Percentiles rank a stretch among this genome's conserved stretches.
Conservation (phyloP, 2,329 filamentous ascomycete genomes). For the Penicillium sp. region DNA sequence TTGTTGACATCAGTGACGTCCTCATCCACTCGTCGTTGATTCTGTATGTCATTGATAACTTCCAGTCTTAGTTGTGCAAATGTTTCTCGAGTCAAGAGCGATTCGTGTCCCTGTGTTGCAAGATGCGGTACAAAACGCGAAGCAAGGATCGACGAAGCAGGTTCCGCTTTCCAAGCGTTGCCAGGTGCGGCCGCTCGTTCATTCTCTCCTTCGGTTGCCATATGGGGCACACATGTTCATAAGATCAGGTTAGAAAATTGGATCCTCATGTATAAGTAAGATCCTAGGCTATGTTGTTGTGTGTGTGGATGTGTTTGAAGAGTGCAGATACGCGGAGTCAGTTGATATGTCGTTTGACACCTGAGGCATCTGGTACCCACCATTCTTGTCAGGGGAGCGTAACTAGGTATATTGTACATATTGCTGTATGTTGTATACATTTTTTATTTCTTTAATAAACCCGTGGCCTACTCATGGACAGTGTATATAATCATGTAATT, state of each 20-base stretch:
- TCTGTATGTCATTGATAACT: conserved; percentile 51
- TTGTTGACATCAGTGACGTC: conserved; percentile 77
- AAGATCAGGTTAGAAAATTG: background rate
- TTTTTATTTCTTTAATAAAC: no score
- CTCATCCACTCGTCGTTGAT: conserved; percentile 55
- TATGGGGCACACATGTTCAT: conserved; percentile 20
- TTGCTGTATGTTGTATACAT: no score
- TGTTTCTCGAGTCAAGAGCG: conserved; percentile 67
- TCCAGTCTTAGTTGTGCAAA: conserved; percentile 73
- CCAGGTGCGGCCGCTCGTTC: conserved; percentile 15
- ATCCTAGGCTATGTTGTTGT: conserved; percentile 7
- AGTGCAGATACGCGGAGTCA: conserved; percentile 9
- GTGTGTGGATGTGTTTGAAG: background rate
- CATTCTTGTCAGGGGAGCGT: background rate
- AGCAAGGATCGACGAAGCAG: conserved; percentile 73
- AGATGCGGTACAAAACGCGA: conserved; percentile 84
- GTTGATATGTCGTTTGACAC: conserved; percentile 19
- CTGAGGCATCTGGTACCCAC: conserved; percentile 19
- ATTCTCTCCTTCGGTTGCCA: conserved; percentile 28
- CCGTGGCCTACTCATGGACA: no score
- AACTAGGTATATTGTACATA: no score
- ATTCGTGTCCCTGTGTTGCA: conserved; percentile 61
- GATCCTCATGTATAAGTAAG: background rate
- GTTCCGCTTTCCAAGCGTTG: conserved; percentile 30
- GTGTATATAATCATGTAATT: no score